phyloP scores from a whole-genome alignment of 2,329 filamentous ascomycete species.

The Neofusicoccum sp. region DNA sequence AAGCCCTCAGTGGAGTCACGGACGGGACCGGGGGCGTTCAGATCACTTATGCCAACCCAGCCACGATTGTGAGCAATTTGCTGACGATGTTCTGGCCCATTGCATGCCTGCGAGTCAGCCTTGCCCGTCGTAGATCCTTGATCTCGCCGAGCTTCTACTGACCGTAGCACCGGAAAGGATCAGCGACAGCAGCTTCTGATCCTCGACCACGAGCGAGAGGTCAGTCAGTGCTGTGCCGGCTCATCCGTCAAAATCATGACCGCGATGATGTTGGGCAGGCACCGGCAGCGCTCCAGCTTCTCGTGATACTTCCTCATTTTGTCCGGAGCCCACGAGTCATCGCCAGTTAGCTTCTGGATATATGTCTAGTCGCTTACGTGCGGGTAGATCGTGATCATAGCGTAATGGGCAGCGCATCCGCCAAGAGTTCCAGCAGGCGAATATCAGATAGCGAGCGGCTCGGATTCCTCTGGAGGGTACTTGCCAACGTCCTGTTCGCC shows the following conservation, averaged over 20 bases:
- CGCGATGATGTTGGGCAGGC: slow-evolving; percentile 46
- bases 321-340: slow-evolving; percentile 58
- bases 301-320: slow-evolving; percentile 63
- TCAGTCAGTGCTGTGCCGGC: slow-evolving; percentile 47
- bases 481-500: slow-evolving; percentile 58
- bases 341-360: slow-evolving; percentile 61
- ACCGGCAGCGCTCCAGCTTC: slow-evolving; percentile 57
- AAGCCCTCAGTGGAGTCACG: slow-evolving; percentile 50
- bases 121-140: background rate
- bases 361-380: slow-evolving; percentile 62
- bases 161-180: slow-evolving; percentile 55
- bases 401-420: slow-evolving; percentile 64
- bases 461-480: slow-evolving; percentile 56
- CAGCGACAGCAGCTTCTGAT: slow-evolving; percentile 58
- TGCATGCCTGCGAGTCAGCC: background rate
- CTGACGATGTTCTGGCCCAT: slow-evolving; percentile 44
- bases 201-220: slow-evolving; percentile 54
- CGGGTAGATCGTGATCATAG: slow-evolving; percentile 60
- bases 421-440: slow-evolving; percentile 60
- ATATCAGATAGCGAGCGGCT: slow-evolving; percentile 58
- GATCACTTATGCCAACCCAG: slow-evolving; percentile 51
- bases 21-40: slow-evolving; percentile 42
- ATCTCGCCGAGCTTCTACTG: slow-evolving; percentile 25
- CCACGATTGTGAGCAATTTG: slow-evolving; percentile 37
- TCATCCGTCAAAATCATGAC: slow-evolving; percentile 63